A percentile compares a stretch with the other conserved stretches of the same genome.
These are phyloP conservation scores for Saxophila tyrrhenica DNA, from an alignment of 495 filamentous ascomycete genomes.

Conservation along the genomic window DNA sequence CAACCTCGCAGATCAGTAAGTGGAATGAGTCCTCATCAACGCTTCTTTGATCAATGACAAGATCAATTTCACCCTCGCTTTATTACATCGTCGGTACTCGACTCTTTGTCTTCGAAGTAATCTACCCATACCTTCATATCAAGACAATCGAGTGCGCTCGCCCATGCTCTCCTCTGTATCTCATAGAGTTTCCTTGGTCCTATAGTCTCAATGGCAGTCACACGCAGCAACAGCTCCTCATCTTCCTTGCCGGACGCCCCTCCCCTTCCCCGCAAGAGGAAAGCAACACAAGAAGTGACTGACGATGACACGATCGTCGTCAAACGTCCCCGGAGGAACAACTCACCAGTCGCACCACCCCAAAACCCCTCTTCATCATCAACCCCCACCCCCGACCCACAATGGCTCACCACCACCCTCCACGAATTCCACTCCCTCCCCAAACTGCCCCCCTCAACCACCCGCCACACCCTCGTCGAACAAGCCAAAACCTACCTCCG, in stretches of 20 bases:
- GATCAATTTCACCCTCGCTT: background rate
- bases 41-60: background rate
- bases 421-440: background rate
- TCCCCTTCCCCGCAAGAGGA: background rate
- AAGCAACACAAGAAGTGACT: background rate
- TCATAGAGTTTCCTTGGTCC: background rate
- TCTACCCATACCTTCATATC: background rate
- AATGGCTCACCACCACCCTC: background rate
- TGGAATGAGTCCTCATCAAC: background rate
- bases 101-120: background rate
- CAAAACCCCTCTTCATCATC: too few relatives aligned
- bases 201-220: background rate
- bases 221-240: background rate
- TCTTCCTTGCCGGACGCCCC: too few relatives aligned
- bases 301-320: background rate
- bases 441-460: background rate
- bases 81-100: background rate
- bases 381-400: background rate
- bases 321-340: background rate
- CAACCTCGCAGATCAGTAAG: background rate
- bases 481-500: background rate
- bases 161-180: background rate
- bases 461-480: background rate
- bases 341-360: background rate
- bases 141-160: background rate